Percentiles rank a stretch among this genome's conserved stretches.
Conservation (phyloP, 2,329 filamentous ascomycete species). For the Fusarium palustre region DNA sequence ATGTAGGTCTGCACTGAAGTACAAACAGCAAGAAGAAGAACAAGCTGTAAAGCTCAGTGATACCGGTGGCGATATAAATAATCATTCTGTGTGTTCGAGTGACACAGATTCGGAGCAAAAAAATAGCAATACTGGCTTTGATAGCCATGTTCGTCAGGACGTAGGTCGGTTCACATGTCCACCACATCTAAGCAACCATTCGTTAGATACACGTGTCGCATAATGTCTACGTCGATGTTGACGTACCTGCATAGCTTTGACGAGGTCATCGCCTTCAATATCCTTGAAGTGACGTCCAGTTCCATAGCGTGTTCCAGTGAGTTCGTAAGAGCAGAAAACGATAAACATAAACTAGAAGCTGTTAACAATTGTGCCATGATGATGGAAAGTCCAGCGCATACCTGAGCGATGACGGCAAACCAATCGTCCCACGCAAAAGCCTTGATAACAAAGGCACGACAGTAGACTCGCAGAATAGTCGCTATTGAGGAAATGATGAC, state of each 20-base stretch:
- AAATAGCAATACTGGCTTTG: slow-evolving; percentile 56
- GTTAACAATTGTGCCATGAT: neutral
- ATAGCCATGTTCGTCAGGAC: slow-evolving; percentile 52
- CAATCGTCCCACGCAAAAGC: slow-evolving; percentile 51
- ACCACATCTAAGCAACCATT: slow-evolving; percentile 48
- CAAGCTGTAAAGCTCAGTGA: slow-evolving; percentile 51
- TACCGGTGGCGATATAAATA: slow-evolving; percentile 11
- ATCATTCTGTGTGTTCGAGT: slow-evolving; percentile 22
- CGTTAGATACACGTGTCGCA: neutral
- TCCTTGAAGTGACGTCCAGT: slow-evolving; percentile 19
- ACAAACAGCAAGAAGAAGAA: slow-evolving; percentile 56
- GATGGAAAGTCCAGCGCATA: slow-evolving; percentile 19
- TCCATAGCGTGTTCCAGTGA: slow-evolving; percentile 16
- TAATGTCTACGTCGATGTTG: rapidly evolving
- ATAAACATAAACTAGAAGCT: slow-evolving; percentile 16
- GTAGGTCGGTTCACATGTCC: slow-evolving; percentile 58
- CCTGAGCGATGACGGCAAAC: slow-evolving; percentile 50
- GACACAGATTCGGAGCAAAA: slow-evolving; percentile 54
- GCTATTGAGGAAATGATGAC: slow-evolving; percentile 51
- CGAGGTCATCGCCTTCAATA: slow-evolving; percentile 16
- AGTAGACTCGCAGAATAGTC: slow-evolving; percentile 49
- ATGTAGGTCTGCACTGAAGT: slow-evolving; percentile 55
- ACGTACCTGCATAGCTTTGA: slow-evolving; percentile 49
- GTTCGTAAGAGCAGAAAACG: slow-evolving; percentile 4
- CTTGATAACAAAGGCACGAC: slow-evolving; percentile 50